Conservation (phyloP, 2,329 filamentous ascomycete genomes). For the Penicillium sp. region DNA sequence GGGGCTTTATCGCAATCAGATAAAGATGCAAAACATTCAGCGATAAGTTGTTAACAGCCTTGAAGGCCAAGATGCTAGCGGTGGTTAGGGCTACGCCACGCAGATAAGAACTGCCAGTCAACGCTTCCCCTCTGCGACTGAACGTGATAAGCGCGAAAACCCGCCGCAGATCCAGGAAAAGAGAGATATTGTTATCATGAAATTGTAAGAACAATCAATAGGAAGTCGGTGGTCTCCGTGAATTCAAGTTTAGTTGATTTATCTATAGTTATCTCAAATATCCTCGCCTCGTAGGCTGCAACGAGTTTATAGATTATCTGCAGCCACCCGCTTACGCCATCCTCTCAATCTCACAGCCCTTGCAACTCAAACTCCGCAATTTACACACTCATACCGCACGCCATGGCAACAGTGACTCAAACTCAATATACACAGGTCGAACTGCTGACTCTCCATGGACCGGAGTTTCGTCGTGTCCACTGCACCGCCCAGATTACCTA, state of each 20-base stretch:
- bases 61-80: not conserved
- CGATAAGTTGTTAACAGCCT: not conserved
- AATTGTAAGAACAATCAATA: not conserved
- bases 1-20: not conserved
- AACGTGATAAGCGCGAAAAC: not conserved
- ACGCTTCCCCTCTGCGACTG: not conserved
- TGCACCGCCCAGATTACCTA: conserved; percentile 49
- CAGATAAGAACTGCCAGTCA: conserved; percentile 2
- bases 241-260: not conserved
- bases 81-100: conserved; percentile 1
- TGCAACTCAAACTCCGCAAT: not conserved
- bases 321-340: not conserved
- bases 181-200: not conserved
- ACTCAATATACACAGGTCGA: conserved; percentile 49
- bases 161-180: not conserved
- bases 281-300: not conserved
- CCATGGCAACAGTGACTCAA: conserved; percentile 15
- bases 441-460: conserved; percentile 53
- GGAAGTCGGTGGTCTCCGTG: not conserved
- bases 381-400: not conserved
- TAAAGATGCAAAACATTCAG: not conserved
- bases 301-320: not conserved
- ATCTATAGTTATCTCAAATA: not conserved
- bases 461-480: conserved; percentile 54
- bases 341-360: not conserved